Evolutionary conservation across 2,329 filamentous ascomycete species (phyloP).

Genomic region (Xylariales sp.): DNA sequence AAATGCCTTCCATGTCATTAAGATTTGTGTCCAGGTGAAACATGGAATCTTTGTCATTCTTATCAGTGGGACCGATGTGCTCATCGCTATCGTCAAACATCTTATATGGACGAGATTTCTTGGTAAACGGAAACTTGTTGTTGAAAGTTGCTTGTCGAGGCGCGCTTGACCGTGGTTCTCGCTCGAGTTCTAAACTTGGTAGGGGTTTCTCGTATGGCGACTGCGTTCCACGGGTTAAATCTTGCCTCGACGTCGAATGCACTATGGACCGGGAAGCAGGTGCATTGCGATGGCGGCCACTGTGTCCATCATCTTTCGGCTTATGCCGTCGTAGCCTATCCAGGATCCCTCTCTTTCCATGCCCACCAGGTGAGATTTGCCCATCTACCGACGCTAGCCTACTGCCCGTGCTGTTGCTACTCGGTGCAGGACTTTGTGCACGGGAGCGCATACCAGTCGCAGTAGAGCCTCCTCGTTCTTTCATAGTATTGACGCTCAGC

Average conservation of each 20-base stretch:
- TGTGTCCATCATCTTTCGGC: conserved; percentile 64
- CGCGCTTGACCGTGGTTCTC: conserved; percentile 43
- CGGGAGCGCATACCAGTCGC: conserved; percentile 63
- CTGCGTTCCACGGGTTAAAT: conserved; percentile 56
- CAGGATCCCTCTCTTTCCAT: conserved; percentile 64
- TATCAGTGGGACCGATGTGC: conserved; percentile 70
- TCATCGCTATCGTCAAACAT: conserved; percentile 66
- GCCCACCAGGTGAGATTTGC: conserved; percentile 68
- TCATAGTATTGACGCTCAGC: conserved; percentile 60
- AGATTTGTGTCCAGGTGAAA: conserved; percentile 90
- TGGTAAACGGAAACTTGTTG: conserved; percentile 72
- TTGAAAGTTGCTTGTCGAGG: conserved; percentile 66
- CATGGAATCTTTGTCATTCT: conserved; percentile 68
- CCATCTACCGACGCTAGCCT: conserved; percentile 63
- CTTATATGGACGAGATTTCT: conserved; percentile 62
- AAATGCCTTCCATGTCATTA: conserved; percentile 89
- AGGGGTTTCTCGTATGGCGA: conserved; percentile 54
- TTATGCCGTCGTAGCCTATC: conserved; percentile 64
- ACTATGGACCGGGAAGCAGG: conserved; percentile 66
- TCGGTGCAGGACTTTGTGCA: conserved; percentile 85
- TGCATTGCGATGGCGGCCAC: conserved; percentile 59
- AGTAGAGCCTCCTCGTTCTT: conserved; percentile 63
- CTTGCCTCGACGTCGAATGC: conserved; percentile 61
- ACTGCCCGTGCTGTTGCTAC: conserved; percentile 71
- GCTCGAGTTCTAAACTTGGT: conserved; percentile 45